Percentiles rank a stretch among this genome's conserved stretches.
phyloP scores from a whole-genome alignment of 2,329 filamentous ascomycete species.

The Alternaria burnsii region DNA sequence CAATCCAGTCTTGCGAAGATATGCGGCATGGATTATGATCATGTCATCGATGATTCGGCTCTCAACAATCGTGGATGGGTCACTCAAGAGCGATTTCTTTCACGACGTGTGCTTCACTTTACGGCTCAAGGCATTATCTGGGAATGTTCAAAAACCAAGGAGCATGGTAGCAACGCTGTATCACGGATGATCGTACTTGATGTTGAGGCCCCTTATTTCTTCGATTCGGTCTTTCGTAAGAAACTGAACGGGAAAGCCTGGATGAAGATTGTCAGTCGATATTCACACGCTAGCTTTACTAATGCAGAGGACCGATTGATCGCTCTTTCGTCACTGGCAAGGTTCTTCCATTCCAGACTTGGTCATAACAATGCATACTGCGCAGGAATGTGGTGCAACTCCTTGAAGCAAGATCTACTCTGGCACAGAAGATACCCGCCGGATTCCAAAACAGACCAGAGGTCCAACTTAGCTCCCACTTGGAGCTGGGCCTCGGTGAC shows the following conservation, averaged over 20 bases:
- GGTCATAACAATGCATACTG: too few relatives aligned
- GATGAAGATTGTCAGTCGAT: too few relatives aligned
- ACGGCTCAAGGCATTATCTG: background rate
- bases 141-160: background rate
- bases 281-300: too few relatives aligned
- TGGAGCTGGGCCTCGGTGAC: background rate
- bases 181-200: background rate
- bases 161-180: background rate
- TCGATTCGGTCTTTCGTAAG: too few relatives aligned
- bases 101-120: constrained; percentile 5
- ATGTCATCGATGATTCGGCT: background rate
- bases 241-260: too few relatives aligned
- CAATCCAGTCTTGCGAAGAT: too few relatives aligned
- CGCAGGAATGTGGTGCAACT: too few relatives aligned
- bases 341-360: too few relatives aligned
- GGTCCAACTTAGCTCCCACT: background rate
- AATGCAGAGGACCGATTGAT: too few relatives aligned
- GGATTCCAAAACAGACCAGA: background rate
- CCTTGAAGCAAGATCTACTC: too few relatives aligned
- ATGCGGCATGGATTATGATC: background rate
- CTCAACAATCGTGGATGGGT: constrained; percentile 6
- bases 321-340: too few relatives aligned
- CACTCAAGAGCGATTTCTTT: constrained; percentile 1
- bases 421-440: background rate
- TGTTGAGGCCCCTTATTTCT: too few relatives aligned